Conservation (phyloP, 2,329 filamentous ascomycete species). For the Diaporthe longicolla region DNA sequence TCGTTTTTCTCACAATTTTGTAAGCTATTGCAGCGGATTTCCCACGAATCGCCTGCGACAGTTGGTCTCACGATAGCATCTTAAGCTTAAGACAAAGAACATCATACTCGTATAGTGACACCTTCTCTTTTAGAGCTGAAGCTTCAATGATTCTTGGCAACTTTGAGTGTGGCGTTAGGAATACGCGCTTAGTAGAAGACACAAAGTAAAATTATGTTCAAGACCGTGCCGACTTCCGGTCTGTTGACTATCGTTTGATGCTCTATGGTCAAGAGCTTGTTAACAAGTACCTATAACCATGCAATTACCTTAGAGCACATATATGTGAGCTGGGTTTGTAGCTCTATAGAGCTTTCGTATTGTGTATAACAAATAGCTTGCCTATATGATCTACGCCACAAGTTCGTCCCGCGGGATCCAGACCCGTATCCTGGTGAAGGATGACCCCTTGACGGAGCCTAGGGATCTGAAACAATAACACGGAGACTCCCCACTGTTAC, state of each 20-base stretch:
- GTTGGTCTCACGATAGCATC: background rate
- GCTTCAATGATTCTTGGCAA: background rate
- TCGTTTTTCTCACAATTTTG: background rate
- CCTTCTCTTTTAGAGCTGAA: background rate
- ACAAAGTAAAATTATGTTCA: background rate
- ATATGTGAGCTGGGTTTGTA: background rate
- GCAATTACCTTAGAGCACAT: background rate
- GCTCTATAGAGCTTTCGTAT: slow-evolving; percentile 7
- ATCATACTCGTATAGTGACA: background rate
- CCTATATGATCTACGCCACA: slow-evolving; percentile 24
- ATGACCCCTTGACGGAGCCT: slow-evolving; percentile 6
- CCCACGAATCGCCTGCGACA: background rate
- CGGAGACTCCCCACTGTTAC: background rate
- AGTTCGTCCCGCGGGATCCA: slow-evolving; percentile 24
- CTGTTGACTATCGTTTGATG: background rate
- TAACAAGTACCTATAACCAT: background rate
- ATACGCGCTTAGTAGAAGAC: background rate
- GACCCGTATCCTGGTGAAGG: background rate
- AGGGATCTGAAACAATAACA: slow-evolving; percentile 12
- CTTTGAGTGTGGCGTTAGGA: background rate
- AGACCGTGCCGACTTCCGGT: background rate
- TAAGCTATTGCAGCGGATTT: background rate
- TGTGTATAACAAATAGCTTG: background rate
- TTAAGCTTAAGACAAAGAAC: background rate
- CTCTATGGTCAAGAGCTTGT: background rate